These are phyloP conservation scores for Agastache rugosa DNA, from an alignment of 257 asterid species.

Conservation along the genomic window DNA sequence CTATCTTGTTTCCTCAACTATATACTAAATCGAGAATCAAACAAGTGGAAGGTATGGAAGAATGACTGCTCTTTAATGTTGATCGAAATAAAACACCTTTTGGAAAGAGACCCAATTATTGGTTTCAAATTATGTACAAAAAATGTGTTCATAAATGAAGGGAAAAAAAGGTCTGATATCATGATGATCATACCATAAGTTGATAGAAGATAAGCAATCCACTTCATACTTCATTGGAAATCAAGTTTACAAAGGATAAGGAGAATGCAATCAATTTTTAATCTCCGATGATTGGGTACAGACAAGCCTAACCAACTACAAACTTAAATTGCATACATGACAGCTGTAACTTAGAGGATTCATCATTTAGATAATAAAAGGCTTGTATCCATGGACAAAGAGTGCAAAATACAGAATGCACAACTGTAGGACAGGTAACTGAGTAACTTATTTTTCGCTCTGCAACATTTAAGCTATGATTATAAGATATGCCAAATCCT, in stretches of 20 bases:
- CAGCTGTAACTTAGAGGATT: conserved; percentile 16
- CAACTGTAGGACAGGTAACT: not conserved
- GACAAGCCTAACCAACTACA: conserved; percentile 6
- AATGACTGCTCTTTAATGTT: conserved; percentile 9
- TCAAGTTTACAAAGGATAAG: not conserved
- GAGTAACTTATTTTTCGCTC: conserved; percentile 1
- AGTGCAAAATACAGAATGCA: not conserved
- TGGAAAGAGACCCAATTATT: not conserved
- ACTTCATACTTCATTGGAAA: not conserved
- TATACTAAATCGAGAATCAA: conserved; percentile 13
- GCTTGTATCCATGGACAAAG: not conserved
- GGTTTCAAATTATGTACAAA: not conserved
- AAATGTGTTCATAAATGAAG: not conserved
- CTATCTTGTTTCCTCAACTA: conserved; percentile 9
- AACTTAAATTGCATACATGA: conserved; percentile 5
- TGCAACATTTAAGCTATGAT: not conserved
- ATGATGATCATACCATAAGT: not conserved
- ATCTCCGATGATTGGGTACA: not conserved
- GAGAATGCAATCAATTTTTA: not conserved
- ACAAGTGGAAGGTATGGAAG: not conserved
- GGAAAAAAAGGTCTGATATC: not conserved
- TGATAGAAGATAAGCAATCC: not conserved
- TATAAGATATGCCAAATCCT: not conserved
- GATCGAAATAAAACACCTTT: not conserved
- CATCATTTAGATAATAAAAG: not conserved